These are phyloP conservation scores for Gymnopilus junonius DNA, from an alignment of 768 basidiomycete genomes.

Conservation along the genomic window DNA sequence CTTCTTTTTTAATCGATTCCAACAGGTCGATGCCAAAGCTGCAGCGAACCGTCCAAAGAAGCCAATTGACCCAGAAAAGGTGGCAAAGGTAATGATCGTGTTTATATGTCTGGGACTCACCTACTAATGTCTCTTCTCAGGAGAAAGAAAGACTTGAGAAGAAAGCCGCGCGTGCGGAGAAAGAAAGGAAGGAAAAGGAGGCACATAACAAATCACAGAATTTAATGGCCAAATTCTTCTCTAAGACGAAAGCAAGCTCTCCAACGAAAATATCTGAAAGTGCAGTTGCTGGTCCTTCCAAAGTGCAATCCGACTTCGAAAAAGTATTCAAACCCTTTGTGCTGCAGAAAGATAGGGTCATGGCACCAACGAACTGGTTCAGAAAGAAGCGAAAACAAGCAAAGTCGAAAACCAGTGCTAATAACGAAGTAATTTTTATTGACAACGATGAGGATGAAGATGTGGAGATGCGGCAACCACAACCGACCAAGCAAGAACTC, in stretches of 20 bases:
- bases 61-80: slow-evolving; percentile 57
- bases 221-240: slow-evolving; percentile 80
- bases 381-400: slow-evolving; percentile 31
- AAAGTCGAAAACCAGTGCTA: slow-evolving; percentile 16
- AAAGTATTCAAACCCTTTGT: slow-evolving; percentile 80
- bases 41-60: slow-evolving; percentile 50
- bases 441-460: slow-evolving; percentile 50
- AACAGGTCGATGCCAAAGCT: slow-evolving; percentile 21
- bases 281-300: slow-evolving; percentile 41
- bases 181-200: slow-evolving; percentile 73
- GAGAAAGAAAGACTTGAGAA: slow-evolving; percentile 72
- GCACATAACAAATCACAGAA: slow-evolving; percentile 74
- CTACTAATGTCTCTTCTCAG: slow-evolving; percentile 36
- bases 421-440: slow-evolving; percentile 61
- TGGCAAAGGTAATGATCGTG: slow-evolving; percentile 48
- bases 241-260: slow-evolving; percentile 49
- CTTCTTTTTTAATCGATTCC: neutral
- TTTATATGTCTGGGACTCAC: neutral
- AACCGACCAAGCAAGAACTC: slow-evolving; percentile 28
- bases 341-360: slow-evolving; percentile 70
- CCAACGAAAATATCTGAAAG: slow-evolving; percentile 28
- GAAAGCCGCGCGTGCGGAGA: slow-evolving; percentile 70
- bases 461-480: slow-evolving; percentile 29
- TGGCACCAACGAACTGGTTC: slow-evolving; percentile 82
- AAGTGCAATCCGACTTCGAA: slow-evolving; percentile 65